Base-by-base conservation (phyloP, 495 filamentous ascomycete genomes). In the Hyaloscypha finlandica region DNA sequence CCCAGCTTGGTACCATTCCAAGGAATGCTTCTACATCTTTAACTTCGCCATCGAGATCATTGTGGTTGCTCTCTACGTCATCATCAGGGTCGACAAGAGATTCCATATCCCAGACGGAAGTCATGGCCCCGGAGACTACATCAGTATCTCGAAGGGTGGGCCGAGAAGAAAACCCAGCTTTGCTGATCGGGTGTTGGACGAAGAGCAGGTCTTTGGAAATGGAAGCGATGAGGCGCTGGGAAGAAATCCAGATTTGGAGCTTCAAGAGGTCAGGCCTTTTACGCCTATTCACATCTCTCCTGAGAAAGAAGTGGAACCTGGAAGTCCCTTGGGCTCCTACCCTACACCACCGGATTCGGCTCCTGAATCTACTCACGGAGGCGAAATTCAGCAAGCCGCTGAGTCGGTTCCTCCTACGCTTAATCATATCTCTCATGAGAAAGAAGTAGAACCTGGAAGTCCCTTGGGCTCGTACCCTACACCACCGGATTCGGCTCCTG, bases 11-110 rank as follows among this genome's bases (percentile, higher is more conserved):
- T 95, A 89, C 67, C 83, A 90, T 68, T 78, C 74, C 66, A 89
- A 89, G 70, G 83, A 86, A 3, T 86, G 84, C 71, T 97, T 95
- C 77, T 97, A 93, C 77, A 73, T 87, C 70, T 93, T 96, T 80
- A 86, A 89, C 73, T 93, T 93, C 68, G 78, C 76, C 0, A 79
- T 92, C 14, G 94, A 97, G 76, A 75, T 92, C 31, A 25, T 88
- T 4, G 85, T 94, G 14, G 83, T 94, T 2, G 77, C 77, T 9
- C 68, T 88, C 4, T 94, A 90, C 74, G 81, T 86, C 2, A 68
- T 90, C 6, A 78, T 78, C 4, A 82, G 92, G 29, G 84, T 94
- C 37, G 93, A 97, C 70, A 80, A 81, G 65, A 83, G 88, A 6
- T 96, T 96, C 74, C 79, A 85, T 67, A 80, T 97, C n/a, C 89